Conservation (phyloP, 75 land plant species). For the Pseudotsuga menziesii region DNA sequence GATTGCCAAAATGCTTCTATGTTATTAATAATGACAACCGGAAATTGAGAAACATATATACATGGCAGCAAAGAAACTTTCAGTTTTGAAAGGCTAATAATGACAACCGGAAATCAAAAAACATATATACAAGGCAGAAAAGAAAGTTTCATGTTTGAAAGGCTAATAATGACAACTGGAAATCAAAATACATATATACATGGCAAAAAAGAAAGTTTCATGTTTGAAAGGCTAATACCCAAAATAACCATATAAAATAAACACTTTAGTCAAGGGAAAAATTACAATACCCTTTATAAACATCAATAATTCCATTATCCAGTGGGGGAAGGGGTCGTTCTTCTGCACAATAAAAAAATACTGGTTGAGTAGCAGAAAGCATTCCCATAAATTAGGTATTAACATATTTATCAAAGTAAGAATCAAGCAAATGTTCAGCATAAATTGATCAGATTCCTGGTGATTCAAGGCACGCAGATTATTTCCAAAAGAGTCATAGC, state of each 20-base stretch:
- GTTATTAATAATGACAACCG: neutral
- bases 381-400: too few relatives aligned
- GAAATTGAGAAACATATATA: neutral
- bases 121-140: neutral
- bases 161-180: neutral
- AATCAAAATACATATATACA: neutral
- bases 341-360: constrained; percentile 20
- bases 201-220: neutral
- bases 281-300: constrained; percentile 59
- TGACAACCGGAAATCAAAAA: neutral
- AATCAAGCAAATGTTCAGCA: too few relatives aligned
- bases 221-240: neutral
- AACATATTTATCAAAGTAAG: too few relatives aligned
- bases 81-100: neutral
- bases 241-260: too few relatives aligned
- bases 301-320: constrained; percentile 58
- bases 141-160: neutral
- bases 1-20: too few relatives aligned
- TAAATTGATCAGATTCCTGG: too few relatives aligned
- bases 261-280: too few relatives aligned
- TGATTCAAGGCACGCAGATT: too few relatives aligned
- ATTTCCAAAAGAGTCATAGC: too few relatives aligned
- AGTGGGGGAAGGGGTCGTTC: constrained; percentile 58
- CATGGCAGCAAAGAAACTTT: neutral
- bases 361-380: too few relatives aligned